Evolutionary conservation across 78 protist genomes (phyloP).

Genomic region (Protostelium mycophagum): DNA sequence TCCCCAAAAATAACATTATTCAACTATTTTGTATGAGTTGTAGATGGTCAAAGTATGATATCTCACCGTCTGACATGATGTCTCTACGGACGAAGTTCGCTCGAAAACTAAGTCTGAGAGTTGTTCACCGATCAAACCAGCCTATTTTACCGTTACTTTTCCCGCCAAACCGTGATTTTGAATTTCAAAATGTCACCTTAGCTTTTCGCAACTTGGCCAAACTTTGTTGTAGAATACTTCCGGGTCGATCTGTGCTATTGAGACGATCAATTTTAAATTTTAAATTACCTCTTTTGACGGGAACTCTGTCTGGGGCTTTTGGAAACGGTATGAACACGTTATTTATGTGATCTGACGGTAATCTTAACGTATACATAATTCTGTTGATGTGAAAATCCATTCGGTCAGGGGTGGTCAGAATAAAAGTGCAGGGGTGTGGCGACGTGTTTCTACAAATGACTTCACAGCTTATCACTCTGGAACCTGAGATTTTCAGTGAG

Average conservation of each 20-base stretch:
- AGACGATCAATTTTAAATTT: too few relatives aligned
- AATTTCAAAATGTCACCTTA: background rate
- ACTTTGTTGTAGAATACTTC: background rate
- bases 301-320: too few relatives aligned
- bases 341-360: background rate
- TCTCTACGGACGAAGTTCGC: background rate
- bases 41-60: background rate
- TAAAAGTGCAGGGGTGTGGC: background rate
- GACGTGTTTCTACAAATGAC: background rate
- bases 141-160: background rate
- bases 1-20: background rate
- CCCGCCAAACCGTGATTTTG: background rate
- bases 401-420: background rate
- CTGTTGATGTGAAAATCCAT: background rate
- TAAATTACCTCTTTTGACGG: too few relatives aligned
- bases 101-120: background rate
- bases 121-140: too few relatives aligned
- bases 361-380: background rate
- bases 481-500: background rate
- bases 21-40: background rate
- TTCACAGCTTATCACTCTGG: background rate
- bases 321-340: too few relatives aligned
- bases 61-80: background rate
- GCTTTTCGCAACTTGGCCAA: background rate
- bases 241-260: too few relatives aligned